phyloP scores from a whole-genome alignment of 2,329 filamentous ascomycete species.

The Chaetomiaceae sp. region DNA sequence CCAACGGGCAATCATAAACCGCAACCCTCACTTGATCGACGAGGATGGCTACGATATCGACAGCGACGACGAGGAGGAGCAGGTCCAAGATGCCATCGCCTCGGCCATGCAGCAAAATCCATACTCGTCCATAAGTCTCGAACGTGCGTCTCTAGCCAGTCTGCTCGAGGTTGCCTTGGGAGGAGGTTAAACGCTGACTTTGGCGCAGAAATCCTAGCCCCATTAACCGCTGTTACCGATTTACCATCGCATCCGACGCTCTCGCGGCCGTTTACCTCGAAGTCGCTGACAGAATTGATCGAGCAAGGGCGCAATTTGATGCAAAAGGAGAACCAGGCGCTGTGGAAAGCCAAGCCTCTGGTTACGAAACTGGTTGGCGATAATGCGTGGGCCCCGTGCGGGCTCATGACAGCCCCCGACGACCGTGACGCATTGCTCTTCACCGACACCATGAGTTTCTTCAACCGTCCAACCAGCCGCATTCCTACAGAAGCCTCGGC shows the following conservation, averaged over 20 bases:
- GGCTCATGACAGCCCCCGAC: constrained; percentile 51
- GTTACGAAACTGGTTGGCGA: constrained; percentile 72
- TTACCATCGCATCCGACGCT: constrained; percentile 70
- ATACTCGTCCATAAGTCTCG: constrained; percentile 66
- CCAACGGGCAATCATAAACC: constrained; percentile 66
- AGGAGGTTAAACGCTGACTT: no score
- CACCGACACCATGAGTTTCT: constrained; percentile 41
- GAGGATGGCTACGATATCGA: constrained; percentile 75
- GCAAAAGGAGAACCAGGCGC: constrained; percentile 67
- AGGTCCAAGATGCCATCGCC: constrained; percentile 55
- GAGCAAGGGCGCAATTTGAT: constrained; percentile 65
- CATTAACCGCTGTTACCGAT: constrained; percentile 69
- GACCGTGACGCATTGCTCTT: constrained; percentile 49
- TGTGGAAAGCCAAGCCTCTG: constrained; percentile 71
- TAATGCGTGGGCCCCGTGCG: constrained; percentile 62
- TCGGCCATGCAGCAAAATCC: constrained; percentile 67
- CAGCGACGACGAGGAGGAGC: constrained; percentile 65
- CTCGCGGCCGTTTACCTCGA: constrained; percentile 69
- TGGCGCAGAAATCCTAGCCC: constrained; percentile 71
- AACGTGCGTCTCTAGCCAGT: constrained; percentile 50
- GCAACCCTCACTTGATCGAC: constrained; percentile 68
- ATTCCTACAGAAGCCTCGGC: neutral
- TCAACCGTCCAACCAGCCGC: constrained; percentile 20
- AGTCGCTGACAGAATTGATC: constrained; percentile 66
- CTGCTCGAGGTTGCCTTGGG: neutral